Conservation (phyloP, 2,329 filamentous ascomycete genomes). For the Colletotrichum sp. region DNA sequence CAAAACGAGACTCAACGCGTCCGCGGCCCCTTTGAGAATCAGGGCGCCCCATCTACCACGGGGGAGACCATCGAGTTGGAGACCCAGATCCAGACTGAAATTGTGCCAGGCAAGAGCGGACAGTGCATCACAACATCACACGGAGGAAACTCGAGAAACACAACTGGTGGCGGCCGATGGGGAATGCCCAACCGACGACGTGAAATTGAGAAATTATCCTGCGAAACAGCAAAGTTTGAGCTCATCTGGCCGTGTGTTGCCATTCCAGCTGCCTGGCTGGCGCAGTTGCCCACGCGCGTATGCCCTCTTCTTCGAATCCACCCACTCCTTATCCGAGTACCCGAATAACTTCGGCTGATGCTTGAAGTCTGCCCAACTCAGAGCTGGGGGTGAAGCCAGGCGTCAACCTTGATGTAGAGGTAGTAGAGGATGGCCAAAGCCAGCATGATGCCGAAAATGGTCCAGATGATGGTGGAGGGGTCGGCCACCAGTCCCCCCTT, state of each 20-base stretch:
- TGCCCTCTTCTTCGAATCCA: background rate
- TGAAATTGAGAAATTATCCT: background rate
- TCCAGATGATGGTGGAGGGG: background rate
- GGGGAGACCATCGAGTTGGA: background rate
- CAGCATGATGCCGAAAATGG: background rate
- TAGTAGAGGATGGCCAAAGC: background rate
- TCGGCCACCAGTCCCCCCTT: background rate
- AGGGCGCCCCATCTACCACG: background rate
- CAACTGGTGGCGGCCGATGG: background rate
- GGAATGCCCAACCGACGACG: background rate
- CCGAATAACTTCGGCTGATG: background rate
- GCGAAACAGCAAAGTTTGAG: background rate
- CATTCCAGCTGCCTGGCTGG: background rate
- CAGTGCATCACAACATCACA: background rate
- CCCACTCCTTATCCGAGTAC: background rate
- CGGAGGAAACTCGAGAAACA: background rate
- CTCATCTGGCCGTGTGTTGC: background rate
- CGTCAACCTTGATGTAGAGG: background rate
- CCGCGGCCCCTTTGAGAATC: background rate
- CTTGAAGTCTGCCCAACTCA: background rate
- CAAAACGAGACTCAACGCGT: background rate
- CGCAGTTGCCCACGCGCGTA: background rate
- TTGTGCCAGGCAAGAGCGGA: background rate
- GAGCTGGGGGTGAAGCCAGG: background rate
- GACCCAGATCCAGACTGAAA: background rate